These are phyloP conservation scores for Eucalyptus sideroxylon DNA, from an alignment of 345 rosid species.

Conservation along the genomic window DNA sequence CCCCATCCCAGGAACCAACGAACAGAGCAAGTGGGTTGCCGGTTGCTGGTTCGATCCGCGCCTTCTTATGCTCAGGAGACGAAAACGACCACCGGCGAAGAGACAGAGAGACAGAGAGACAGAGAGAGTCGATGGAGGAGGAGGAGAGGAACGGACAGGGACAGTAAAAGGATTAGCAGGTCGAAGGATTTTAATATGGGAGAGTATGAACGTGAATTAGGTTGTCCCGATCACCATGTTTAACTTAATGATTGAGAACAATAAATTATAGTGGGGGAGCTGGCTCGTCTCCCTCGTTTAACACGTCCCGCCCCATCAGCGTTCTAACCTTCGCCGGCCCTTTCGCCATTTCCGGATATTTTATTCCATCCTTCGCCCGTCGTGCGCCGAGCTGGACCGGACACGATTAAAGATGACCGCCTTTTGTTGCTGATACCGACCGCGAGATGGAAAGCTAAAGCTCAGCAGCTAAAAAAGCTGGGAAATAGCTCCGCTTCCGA, in stretches of 20 bases:
- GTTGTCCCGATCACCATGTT: neutral
- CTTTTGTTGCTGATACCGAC: neutral
- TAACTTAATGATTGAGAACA: neutral
- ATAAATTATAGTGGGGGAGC: neutral
- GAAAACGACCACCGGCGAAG: neutral
- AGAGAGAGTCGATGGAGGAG: neutral
- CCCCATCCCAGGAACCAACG: conserved; percentile 21
- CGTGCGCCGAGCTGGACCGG: neutral
- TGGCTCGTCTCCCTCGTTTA: neutral
- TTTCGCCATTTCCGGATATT: neutral
- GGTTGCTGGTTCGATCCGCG: neutral
- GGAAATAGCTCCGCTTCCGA: neutral
- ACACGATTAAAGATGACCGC: neutral
- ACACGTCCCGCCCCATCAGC: neutral
- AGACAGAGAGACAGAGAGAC: neutral
- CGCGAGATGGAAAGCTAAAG: neutral
- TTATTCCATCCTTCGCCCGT: neutral
- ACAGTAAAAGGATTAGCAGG: neutral
- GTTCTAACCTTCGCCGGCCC: neutral
- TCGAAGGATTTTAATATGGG: neutral
- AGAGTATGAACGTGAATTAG: neutral
- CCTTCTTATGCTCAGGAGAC: neutral
- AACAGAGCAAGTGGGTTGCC: neutral
- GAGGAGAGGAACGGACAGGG: neutral
- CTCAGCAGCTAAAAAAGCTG: neutral